phyloP scores from a whole-genome alignment of 805 yeast genomes.

The Candida germanica region DNA sequence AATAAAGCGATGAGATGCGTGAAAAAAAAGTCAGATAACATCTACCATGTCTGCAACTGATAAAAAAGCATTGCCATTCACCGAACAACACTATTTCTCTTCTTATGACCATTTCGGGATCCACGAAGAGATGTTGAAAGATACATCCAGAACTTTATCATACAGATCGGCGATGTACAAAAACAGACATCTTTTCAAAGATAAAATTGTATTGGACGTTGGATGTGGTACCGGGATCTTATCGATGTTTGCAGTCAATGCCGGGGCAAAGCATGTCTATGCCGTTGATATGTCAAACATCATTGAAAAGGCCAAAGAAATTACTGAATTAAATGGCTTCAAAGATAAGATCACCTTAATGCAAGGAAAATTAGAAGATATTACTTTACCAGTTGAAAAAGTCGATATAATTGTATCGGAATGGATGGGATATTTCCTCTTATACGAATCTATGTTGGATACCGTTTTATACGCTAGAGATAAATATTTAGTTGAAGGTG shows the following conservation, averaged over 20 bases:
- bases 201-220: slow-evolving; percentile 91
- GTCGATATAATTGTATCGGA: slow-evolving; percentile 96
- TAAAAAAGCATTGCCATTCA: slow-evolving; percentile 56
- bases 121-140: slow-evolving; percentile 98
- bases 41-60: slow-evolving; percentile 57
- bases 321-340: slow-evolving; percentile 79
- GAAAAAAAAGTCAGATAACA: not conserved
- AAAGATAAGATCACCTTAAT: slow-evolving; percentile 81
- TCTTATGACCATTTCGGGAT: slow-evolving; percentile 97
- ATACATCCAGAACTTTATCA: slow-evolving; percentile 84
- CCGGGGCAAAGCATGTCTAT: slow-evolving; percentile 98
- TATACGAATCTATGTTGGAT: slow-evolving; percentile 97
- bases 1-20: slow-evolving; percentile 1
- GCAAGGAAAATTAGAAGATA: slow-evolving; percentile 93
- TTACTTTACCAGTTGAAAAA: slow-evolving; percentile 74
- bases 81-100: slow-evolving; percentile 90
- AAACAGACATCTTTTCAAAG: slow-evolving; percentile 86
- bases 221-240: slow-evolving; percentile 99
- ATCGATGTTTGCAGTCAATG: slow-evolving; percentile 96
- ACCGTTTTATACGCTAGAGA: slow-evolving; percentile 95
- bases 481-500: slow-evolving; percentile 75
- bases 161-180: slow-evolving; percentile 90
- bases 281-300: slow-evolving; percentile 97
- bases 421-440: slow-evolving; percentile 98
- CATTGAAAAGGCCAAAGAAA: slow-evolving; percentile 92